These are phyloP conservation scores for Abelmoschus esculentus DNA, from an alignment of 345 rosid species.

Conservation along the genomic window DNA sequence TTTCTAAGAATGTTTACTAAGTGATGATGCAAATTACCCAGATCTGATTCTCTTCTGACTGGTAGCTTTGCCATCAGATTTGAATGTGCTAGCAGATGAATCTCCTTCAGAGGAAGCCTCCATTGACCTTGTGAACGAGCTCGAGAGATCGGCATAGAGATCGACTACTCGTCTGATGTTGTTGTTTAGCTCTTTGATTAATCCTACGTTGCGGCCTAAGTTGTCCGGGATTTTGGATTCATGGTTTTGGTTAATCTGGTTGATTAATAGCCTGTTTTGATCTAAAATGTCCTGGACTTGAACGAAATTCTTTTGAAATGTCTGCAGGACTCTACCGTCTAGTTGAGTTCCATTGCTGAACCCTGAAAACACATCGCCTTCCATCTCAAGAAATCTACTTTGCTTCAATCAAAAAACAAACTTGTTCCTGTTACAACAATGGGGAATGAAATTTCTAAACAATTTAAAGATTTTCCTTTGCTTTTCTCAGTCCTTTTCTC, in stretches of 20 bases:
- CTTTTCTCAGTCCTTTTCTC: neutral
- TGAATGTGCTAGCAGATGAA: slow-evolving; percentile 49
- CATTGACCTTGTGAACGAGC: slow-evolving; percentile 45
- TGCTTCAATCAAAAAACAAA: too few relatives aligned
- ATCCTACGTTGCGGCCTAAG: slow-evolving; percentile 65
- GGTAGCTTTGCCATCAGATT: slow-evolving; percentile 56
- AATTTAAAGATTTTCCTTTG: neutral
- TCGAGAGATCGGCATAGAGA: slow-evolving; percentile 82
- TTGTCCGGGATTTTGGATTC: slow-evolving; percentile 73
- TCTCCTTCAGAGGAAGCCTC: slow-evolving; percentile 86
- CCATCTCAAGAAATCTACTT: slow-evolving; percentile 33
- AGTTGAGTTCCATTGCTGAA: slow-evolving; percentile 44
- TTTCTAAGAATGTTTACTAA: slow-evolving; percentile 17
- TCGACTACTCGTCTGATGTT: slow-evolving; percentile 75
- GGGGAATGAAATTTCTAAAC: neutral
- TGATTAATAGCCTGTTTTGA: slow-evolving; percentile 73
- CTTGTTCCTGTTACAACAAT: too few relatives aligned
- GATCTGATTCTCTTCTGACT: slow-evolving; percentile 78
- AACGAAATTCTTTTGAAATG: slow-evolving; percentile 68
- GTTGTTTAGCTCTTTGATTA: slow-evolving; percentile 83
- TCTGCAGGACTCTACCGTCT: slow-evolving; percentile 57
- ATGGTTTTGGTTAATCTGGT: slow-evolving; percentile 79
- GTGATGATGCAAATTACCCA: slow-evolving; percentile 20
- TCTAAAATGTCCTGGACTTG: slow-evolving; percentile 78
- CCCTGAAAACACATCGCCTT: slow-evolving; percentile 63